A percentile compares a stretch with the other conserved stretches of the same genome.
Conservation (phyloP, 179 eudicot genomes). For the Carnegiea gigantea region DNA sequence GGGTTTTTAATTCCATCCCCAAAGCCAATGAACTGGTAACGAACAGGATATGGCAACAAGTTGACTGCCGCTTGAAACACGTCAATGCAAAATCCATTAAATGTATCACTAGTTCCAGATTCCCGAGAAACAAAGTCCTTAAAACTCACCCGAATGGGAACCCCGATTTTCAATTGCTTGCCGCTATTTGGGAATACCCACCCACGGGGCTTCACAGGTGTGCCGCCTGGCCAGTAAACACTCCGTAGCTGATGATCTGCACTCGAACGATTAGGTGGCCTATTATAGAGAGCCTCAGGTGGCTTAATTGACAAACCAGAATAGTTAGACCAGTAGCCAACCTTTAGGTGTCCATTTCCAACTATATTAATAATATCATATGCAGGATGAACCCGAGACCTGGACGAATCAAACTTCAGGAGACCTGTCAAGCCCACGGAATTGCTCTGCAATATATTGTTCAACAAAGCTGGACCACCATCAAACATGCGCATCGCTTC, state of each 20-base stretch:
- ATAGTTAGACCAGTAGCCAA: slow-evolving; percentile 81
- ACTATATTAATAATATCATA: slow-evolving; percentile 65
- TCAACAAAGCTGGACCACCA: slow-evolving; percentile 51
- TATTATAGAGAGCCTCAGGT: slow-evolving; percentile 53
- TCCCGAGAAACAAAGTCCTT: slow-evolving; percentile 54
- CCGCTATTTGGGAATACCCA: slow-evolving; percentile 72
- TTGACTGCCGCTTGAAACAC: slow-evolving; percentile 63
- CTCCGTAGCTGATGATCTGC: slow-evolving; percentile 39
- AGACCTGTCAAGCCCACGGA: slow-evolving; percentile 63
- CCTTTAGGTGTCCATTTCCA: slow-evolving; percentile 56
- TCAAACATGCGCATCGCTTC: slow-evolving; percentile 58
- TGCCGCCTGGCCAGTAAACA: slow-evolving; percentile 69
- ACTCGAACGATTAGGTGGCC: slow-evolving; percentile 44
- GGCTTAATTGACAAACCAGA: slow-evolving; percentile 60
- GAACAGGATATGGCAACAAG: slow-evolving; percentile 67
- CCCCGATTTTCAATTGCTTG: slow-evolving; percentile 54
- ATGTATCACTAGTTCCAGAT: slow-evolving; percentile 35
- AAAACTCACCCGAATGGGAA: slow-evolving; percentile 39
- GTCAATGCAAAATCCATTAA: slow-evolving; percentile 68
- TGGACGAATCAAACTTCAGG: slow-evolving; percentile 49
- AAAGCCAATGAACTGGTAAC: slow-evolving; percentile 54
- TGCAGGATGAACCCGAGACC: slow-evolving; percentile 49
- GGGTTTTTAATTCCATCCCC: slow-evolving; percentile 66
- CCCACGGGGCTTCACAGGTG: slow-evolving; percentile 55
- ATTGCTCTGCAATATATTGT: slow-evolving; percentile 44